Evolutionary conservation across 2,329 filamentous ascomycete species (phyloP).

Genomic region (Verticillium tricorpus): DNA sequence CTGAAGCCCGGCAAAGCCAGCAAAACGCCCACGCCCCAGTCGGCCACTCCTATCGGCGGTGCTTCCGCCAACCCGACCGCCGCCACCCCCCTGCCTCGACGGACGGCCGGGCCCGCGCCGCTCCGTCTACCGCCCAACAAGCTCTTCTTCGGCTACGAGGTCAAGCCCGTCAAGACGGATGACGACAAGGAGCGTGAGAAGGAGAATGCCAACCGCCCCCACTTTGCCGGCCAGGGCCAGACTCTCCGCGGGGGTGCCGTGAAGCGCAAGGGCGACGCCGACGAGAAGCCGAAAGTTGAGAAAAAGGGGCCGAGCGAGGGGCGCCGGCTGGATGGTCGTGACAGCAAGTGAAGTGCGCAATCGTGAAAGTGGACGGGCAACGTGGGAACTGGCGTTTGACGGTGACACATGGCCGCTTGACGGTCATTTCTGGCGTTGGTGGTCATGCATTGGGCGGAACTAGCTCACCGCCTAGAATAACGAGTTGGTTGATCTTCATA

Average conservation of each 20-base stretch:
- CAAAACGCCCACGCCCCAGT: slow-evolving; percentile 69
- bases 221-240: slow-evolving; percentile 81
- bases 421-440: background rate
- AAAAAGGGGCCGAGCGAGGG: slow-evolving; percentile 42
- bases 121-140: slow-evolving; percentile 82
- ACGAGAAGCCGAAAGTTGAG: slow-evolving; percentile 43
- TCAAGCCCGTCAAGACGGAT: slow-evolving; percentile 81
- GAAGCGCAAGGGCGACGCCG: slow-evolving; percentile 64
- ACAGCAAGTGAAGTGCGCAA: slow-evolving; percentile 10
- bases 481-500: background rate
- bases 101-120: slow-evolving; percentile 78
- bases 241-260: slow-evolving; percentile 59
- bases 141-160: slow-evolving; percentile 93
- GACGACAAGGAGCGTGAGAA: slow-evolving; percentile 65
- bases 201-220: slow-evolving; percentile 60
- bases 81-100: slow-evolving; percentile 26
- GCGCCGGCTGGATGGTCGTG: slow-evolving; percentile 38
- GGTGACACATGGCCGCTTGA: background rate
- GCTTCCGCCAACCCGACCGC: slow-evolving; percentile 36
- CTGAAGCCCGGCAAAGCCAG: slow-evolving; percentile 77
- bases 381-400: background rate
- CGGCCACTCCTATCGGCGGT: slow-evolving; percentile 66
- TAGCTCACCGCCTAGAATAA: background rate
- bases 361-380: background rate
- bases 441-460: background rate